These are phyloP conservation scores for Pythium biforme DNA, from an alignment of 352 stramenopile genomes.

Conservation along the genomic window DNA sequence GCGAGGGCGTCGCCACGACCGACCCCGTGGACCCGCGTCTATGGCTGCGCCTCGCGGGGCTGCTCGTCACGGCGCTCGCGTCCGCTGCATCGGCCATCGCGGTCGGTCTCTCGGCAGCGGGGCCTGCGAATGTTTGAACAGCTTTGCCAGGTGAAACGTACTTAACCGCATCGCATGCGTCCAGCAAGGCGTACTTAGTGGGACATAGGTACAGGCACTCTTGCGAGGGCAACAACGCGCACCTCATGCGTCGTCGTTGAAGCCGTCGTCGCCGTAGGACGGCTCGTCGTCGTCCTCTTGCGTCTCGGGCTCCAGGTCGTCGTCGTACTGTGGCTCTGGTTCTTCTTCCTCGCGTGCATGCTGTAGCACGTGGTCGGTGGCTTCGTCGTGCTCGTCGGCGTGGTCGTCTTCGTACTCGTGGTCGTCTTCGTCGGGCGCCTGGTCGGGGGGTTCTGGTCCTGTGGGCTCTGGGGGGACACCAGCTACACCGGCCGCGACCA, in stretches of 20 bases:
- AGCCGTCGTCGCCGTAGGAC: constrained; percentile 44
- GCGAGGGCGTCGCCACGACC: constrained; percentile 15
- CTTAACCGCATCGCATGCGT: neutral
- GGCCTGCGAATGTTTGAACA: neutral
- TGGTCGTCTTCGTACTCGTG: constrained; percentile 45
- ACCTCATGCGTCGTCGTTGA: constrained; percentile 26
- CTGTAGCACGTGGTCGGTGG: neutral
- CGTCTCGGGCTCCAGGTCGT: constrained; percentile 14
- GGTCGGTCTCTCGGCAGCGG: neutral
- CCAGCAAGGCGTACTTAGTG: constrained; percentile 1
- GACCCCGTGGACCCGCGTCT: constrained; percentile 9
- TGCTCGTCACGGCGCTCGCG: neutral
- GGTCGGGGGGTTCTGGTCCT: neutral
- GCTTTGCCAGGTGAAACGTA: neutral
- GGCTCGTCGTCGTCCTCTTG: constrained; percentile 27
- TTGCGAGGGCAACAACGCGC: neutral
- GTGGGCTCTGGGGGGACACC: neutral
- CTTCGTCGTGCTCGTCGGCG: constrained; percentile 18
- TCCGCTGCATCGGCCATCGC: neutral
- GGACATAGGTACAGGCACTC: neutral
- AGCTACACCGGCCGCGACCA: too few species aligned
- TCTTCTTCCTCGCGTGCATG: neutral
- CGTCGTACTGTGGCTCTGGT: constrained; percentile 18
- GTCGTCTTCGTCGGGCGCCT: constrained; percentile 24
- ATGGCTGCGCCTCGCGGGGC: constrained; percentile 2